Base-by-base conservation (phyloP, 2,329 filamentous ascomycete species). In the Aspergillus phoenicis region DNA sequence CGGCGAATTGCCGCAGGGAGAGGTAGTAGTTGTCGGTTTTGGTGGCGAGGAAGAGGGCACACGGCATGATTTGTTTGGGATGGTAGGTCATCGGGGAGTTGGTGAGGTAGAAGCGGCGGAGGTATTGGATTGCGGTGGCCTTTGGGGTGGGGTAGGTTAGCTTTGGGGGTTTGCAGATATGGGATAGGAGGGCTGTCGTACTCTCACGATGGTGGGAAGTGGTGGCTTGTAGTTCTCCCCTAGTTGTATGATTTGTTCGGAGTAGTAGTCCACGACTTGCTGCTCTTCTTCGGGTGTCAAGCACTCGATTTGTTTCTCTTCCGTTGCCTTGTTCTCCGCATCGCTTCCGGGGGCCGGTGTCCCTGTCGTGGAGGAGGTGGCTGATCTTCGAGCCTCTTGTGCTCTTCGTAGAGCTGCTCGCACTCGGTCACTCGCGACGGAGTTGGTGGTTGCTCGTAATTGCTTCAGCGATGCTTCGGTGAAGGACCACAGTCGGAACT, bases 41-140 rank as follows among this genome's bases (percentile, higher is more conserved):
- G 70, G 89, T 93, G 8, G 93, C 93, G 65, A 99, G 91, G 81
- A 96, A 98, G 58, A 99, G 85, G 38, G 91, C 91, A 30, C 93
- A 95, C 73, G 93, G 91, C 74, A 96, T 88, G 67, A 98, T 90
- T 64, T 92, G 89, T 64, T 91, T 90, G 0, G 93, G 94, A 64
- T 94, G 91, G 74, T 99, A 98, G 30, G 93, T 97, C 91, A 98
- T 97, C 71, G 93, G 87, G 43, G 91, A 96, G 78, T 98, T 97
- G 71, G 91, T 94, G 39, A 97, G 85, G 80, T 98, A 99, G 83
- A 99, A 98, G 60, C 95, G 90, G 59, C 91, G 90, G 62, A 99
- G 85, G 75, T 96, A 97, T 72, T 96, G 88, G 63, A 94, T 90
- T 3, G 92, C 91, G 6, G 93, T 97, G 26, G 90, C 88, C 84